phyloP scores from a whole-genome alignment of 2,329 filamentous ascomycete species.

The Aaosphaeria pasadenensis region DNA sequence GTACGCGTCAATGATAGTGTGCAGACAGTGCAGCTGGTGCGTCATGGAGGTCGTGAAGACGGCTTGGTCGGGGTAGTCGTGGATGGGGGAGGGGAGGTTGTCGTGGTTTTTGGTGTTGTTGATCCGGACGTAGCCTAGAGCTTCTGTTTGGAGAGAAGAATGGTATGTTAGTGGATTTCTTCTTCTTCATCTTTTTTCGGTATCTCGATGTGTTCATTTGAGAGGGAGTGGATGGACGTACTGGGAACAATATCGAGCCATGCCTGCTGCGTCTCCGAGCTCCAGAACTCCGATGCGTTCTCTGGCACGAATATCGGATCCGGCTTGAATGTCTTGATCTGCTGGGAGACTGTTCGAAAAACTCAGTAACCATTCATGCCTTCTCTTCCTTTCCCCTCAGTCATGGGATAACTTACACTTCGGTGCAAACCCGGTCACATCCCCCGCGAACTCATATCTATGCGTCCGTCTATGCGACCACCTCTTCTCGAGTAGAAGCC shows the following conservation, averaged over 20 bases:
- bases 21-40: slow-evolving; percentile 33
- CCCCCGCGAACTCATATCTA: slow-evolving; percentile 23
- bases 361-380: no score
- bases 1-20: slow-evolving; percentile 31
- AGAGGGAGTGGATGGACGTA: slow-evolving; percentile 4
- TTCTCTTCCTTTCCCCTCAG: no score
- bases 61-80: slow-evolving; percentile 26
- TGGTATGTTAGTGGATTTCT: neutral
- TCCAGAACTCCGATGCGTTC: slow-evolving; percentile 27
- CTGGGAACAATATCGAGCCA: slow-evolving; percentile 32
- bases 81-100: slow-evolving; percentile 28
- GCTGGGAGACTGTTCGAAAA: slow-evolving; percentile 20
- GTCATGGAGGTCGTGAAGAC: slow-evolving; percentile 33
- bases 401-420: slow-evolving; percentile 11
- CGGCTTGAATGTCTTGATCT: slow-evolving; percentile 26
- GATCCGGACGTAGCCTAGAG: slow-evolving; percentile 30
- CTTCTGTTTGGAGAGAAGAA: slow-evolving; percentile 12
- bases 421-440: slow-evolving; percentile 32
- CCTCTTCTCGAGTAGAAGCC: slow-evolving; percentile 23
- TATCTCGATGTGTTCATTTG: neutral
- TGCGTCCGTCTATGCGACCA: slow-evolving; percentile 6
- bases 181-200: no score
- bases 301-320: slow-evolving; percentile 24
- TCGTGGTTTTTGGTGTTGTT: slow-evolving; percentile 16
- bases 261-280: slow-evolving; percentile 23